Base-by-base conservation (phyloP, 23 red algal genomes). In the Gracilaria domingensis region DNA sequence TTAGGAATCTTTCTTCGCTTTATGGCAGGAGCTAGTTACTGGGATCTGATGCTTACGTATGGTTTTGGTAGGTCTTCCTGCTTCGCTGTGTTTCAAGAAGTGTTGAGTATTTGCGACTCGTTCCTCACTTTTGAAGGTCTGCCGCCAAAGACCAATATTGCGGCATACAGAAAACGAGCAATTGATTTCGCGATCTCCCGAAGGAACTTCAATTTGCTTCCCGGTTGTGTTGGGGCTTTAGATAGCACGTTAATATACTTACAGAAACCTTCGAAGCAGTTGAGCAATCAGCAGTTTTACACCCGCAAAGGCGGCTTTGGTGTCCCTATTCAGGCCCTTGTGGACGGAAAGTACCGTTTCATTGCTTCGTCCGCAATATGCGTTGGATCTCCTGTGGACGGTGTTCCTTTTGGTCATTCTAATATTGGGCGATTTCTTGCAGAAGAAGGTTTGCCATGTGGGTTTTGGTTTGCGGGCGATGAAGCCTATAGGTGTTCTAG, bases 401-500 rank as follows among this genome's bases (percentile, higher is more conserved):
- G 53, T 26, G 21, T 60, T 12, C 14, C 45, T 24, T 20, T 61
- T 2, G 18, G 50, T 4, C 33, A 53, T 36, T 82, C 78, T 25
- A 20, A 61, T 21, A 61, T 82, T 82, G 40, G 53, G 13, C 6
- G 53, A 11, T 50, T 82, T 82, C 37, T 82, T 4, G 39, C 8
- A 57, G 29, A 56, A 28, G 47, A 36, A 61, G 37, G 30, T 29
- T 30, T 82, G 53, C 48, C 53, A 24, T 53, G 29, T 8, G 81
- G 62, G 38, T 85, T 47, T 85, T 85, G 9, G 81, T 71, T 85
- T 49, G 60, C 60, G 8, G 60, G 17, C 13, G 81, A 85, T 66
- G 25, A 85, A 40, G 81, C 60, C 23, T 85, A 67, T 45, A 39
- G 34, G 18, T 85, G 55, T n/a, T 6, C 30, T 42, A 17, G 8